Evolutionary conservation across 2,329 filamentous ascomycete genomes (phyloP), one percentile per base, ranked within the genome.

Genomic region (Leptosphaerulina australis): DNA sequence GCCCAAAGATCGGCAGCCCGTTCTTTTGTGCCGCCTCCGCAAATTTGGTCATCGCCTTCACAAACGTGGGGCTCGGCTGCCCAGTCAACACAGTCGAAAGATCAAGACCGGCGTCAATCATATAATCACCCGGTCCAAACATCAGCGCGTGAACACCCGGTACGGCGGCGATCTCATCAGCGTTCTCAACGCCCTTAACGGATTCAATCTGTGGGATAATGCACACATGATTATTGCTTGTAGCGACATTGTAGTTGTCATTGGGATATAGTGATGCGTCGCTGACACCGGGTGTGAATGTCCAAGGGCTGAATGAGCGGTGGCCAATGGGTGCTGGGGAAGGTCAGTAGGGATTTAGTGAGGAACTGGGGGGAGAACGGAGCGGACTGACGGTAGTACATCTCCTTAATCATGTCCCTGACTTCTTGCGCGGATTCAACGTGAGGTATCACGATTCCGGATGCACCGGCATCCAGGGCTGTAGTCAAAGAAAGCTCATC

Each of bases 181-280:
- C 45, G n/a, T 66, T 66, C 39, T 60, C 63, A 6, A 67, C 28
- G 1, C 64, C 64, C 34, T 63, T 62, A 3, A 65, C 43, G 0
- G 59, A 60, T 45, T 67, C 64, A 38, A 67, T 60, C 34, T 67
- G 64, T 0, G 63, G 59, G 25, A 66, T 65, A 24, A 66, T 51
- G 20, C 60, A 64, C 5, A 65, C 29, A 45, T 66, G 64, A 25
- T 63, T 60, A 55, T 67, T 67, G 10, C 56, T 54, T 0, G 61
- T 66, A 3, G 46, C 24, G 8, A 66, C 47, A 40, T 66, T 64
- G 54, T 60, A 66, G n/a, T 45, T 54, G 31, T 66, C 63, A 8
- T 58, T 58, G 2, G 59, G 54, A 21, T 64, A 65, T 15, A 65
- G 40, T 0, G 63, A 66, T 1, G 45, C 52, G 26, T 58, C 46